Evolutionary conservation across 108 stramenopile species (phyloP).

Genomic region (Stephanodiscus triporus): DNA sequence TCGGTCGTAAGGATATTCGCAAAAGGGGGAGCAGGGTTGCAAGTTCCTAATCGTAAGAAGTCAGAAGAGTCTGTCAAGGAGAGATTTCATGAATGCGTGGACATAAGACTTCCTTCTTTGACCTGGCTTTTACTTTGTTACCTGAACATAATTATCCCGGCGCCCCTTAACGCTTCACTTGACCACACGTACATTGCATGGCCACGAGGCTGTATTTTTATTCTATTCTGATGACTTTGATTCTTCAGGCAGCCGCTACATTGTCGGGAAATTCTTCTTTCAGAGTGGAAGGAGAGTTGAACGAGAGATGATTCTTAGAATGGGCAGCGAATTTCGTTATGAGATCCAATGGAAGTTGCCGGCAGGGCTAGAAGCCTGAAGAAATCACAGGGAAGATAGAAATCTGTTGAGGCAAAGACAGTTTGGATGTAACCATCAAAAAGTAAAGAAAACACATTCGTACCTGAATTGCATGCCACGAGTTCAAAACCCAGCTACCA

Average conservation of each 20-base stretch:
- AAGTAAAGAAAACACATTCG: not conserved
- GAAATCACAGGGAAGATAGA: conserved; percentile 1
- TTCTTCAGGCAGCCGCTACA: not conserved
- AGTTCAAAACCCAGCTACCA: conserved; percentile 28
- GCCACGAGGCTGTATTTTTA: not conserved
- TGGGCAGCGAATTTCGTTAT: conserved; percentile 7
- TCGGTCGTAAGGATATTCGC: not conserved
- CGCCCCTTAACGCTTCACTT: too few relatives aligned
- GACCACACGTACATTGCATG: not conserved
- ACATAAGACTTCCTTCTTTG: not conserved
- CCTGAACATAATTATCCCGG: not conserved
- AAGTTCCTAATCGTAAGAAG: not conserved
- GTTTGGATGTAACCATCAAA: not conserved
- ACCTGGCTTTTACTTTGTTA: not conserved
- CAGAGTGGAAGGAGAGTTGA: not conserved
- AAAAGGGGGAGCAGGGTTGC: not conserved
- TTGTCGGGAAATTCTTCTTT: not conserved
- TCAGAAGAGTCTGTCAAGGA: not conserved
- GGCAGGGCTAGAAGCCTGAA: conserved; percentile 24
- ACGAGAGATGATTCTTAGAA: not conserved
- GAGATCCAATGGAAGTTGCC: conserved; percentile 37
- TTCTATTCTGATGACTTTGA: not conserved
- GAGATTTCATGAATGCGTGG: not conserved
- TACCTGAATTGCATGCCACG: conserved; percentile 22
- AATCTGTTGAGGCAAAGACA: conserved; percentile 1